These are phyloP conservation scores for Acanthamoeba sp. DNA, from an alignment of 208 protist genomes.

Conservation along the genomic window DNA sequence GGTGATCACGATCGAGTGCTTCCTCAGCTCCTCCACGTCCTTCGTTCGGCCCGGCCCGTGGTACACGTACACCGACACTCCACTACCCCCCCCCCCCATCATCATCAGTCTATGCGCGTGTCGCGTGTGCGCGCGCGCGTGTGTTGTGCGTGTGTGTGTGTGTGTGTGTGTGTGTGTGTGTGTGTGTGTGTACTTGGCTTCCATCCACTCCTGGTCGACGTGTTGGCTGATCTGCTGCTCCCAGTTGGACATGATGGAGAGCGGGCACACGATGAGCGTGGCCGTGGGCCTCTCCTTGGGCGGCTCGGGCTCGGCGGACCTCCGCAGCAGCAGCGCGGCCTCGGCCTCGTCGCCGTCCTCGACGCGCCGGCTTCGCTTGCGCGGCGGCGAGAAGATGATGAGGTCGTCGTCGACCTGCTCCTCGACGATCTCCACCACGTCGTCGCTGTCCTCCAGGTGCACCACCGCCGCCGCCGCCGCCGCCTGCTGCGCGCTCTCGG, in stretches of 20 bases:
- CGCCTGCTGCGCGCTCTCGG: too few species aligned
- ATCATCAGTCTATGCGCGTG: not conserved
- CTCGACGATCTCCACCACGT: not conserved
- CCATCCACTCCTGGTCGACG: conserved; percentile 35
- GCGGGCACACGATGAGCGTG: conserved; percentile 54
- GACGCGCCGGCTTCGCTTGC: not conserved
- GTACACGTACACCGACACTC: conserved; percentile 59
- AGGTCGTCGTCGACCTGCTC: conserved; percentile 1
- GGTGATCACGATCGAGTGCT: conserved; percentile 53
- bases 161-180: too few species aligned
- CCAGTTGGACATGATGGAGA: conserved; percentile 56
- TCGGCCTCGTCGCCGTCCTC: too few species aligned
- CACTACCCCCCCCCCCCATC: not conserved
- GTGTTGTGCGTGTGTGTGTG: too few species aligned
- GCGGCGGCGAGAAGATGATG: not conserved
- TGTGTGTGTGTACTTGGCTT: conserved; percentile 20
- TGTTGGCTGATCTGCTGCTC: conserved; percentile 65
- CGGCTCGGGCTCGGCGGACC: too few species aligned
- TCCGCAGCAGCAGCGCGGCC: too few species aligned
- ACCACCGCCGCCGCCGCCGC: not conserved
- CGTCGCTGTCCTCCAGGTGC: not conserved
- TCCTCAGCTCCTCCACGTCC: conserved; percentile 4
- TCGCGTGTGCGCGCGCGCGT: too few species aligned
- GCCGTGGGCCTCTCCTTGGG: not conserved
- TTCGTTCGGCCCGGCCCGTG: conserved; percentile 6